Evolutionary conservation across 345 rosid species (phyloP), one percentile per base, ranked within the genome.

Genomic region (Eucalyptus coolabah): DNA sequence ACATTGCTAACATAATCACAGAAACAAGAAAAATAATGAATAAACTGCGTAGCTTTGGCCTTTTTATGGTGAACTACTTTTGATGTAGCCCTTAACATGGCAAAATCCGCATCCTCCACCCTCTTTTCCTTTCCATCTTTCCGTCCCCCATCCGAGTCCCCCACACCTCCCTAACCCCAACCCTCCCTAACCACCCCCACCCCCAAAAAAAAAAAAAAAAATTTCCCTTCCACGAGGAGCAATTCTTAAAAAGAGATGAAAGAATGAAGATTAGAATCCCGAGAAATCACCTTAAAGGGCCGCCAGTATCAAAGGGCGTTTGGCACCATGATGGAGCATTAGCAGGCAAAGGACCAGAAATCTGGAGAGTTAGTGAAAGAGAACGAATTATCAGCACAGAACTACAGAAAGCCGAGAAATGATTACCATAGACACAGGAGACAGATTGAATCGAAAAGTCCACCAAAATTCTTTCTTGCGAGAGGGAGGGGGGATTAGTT

Each of bases 291-390:
- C 99, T 96, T 92, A 96, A 87, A 37, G 96, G 93, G 45, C 97
- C 98, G 93, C 95, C 98, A 0, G 97, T 97, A 90, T 97, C 98
- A 89, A 96, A 96, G 47, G 99, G 98, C 86, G 97, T 98, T 91
- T 95, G 96, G 91, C 98, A 97, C 97, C 99, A 97, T 88, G 97
- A 91, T 88, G 98, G 98, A 87, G 98, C 98, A 86, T 93, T 92
- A n/a, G 91, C 91, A 87, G 98, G 99, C 83, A 94, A 87, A 6
- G 98, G 95, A 44, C 98, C 97, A 87, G 90, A 90, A 56, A 90
- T 53, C 92, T 86, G 98, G 99, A 72, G 94, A 95, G 87, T 95
- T 93, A 28, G 56, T 60, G 67, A 26, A 60, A 28, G 67, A 26
- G 32, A 26, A 26, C 30, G 32, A 26, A 60, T 26, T 28, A 26